Percentiles rank a stretch among this genome's conserved stretches.
phyloP scores from a whole-genome alignment of 495 filamentous ascomycete species.

The Neurospora sp. region DNA sequence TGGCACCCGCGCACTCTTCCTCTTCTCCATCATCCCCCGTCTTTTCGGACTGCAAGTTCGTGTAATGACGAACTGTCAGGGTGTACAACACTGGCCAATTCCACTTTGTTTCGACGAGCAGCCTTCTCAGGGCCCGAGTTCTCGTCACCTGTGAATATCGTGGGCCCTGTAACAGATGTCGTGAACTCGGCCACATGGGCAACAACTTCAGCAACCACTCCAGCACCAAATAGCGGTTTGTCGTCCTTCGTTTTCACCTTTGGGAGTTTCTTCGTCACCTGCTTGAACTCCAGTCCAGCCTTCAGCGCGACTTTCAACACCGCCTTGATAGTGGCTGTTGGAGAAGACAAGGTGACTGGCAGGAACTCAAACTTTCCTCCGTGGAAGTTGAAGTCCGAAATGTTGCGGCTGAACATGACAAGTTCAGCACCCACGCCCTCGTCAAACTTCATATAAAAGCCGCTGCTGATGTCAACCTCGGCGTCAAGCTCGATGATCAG shows the following conservation, averaged over 20 bases:
- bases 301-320: no score
- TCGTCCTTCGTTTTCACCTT: no score
- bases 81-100: not conserved
- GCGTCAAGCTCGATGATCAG: slow-evolving; percentile 36
- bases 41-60: not conserved
- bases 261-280: no score
- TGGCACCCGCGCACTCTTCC: no score
- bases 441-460: slow-evolving; percentile 36
- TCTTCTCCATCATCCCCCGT: slow-evolving; percentile 11
- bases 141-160: not conserved
- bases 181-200: slow-evolving; percentile 44
- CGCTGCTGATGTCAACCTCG: slow-evolving; percentile 39
- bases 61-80: not conserved
- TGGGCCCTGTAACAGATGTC: slow-evolving; percentile 33
- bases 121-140: not conserved
- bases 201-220: slow-evolving; percentile 37
- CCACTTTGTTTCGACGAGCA: not conserved
- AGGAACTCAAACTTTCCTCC: no score
- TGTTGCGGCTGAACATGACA: no score
- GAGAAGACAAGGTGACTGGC: no score
- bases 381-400: no score
- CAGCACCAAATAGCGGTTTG: no score
- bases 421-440: slow-evolving; percentile 30
- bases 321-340: no score
- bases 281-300: no score